These are phyloP conservation scores for Schizosaccharomyces octosporus DNA, from an alignment of 805 yeast species.

Conservation along the genomic window DNA sequence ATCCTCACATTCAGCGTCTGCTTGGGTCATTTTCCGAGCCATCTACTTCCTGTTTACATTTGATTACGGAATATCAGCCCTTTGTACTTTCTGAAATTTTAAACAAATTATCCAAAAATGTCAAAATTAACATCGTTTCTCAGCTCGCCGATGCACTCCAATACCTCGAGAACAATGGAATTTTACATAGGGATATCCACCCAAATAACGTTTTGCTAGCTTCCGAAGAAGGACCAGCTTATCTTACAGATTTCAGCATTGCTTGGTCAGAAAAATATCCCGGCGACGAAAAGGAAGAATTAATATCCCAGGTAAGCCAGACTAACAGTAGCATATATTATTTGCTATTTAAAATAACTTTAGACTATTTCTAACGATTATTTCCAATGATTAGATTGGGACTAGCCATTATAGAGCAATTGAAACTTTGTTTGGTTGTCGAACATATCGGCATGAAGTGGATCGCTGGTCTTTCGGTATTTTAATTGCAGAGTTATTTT, in stretches of 20 bases:
- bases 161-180: slow-evolving; percentile 79
- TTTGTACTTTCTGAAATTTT: background rate
- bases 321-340: background rate
- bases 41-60: background rate
- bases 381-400: background rate
- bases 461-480: background rate
- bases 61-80: background rate
- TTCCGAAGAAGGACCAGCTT: slow-evolving; percentile 3
- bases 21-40: background rate
- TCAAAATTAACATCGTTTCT: slow-evolving; percentile 11
- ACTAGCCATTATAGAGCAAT: background rate
- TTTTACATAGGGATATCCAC: slow-evolving; percentile 85
- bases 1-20: background rate
- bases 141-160: slow-evolving; percentile 88
- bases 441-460: background rate
- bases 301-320: background rate
- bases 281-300: background rate
- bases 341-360: background rate
- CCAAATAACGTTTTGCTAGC: slow-evolving; percentile 94
- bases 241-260: background rate
- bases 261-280: background rate
- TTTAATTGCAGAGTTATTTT: background rate
- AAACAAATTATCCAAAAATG: background rate
- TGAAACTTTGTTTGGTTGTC: background rate
- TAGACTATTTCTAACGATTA: background rate